These are phyloP conservation scores for Acer saccharum DNA, from an alignment of 345 rosid genomes.

Conservation along the genomic window DNA sequence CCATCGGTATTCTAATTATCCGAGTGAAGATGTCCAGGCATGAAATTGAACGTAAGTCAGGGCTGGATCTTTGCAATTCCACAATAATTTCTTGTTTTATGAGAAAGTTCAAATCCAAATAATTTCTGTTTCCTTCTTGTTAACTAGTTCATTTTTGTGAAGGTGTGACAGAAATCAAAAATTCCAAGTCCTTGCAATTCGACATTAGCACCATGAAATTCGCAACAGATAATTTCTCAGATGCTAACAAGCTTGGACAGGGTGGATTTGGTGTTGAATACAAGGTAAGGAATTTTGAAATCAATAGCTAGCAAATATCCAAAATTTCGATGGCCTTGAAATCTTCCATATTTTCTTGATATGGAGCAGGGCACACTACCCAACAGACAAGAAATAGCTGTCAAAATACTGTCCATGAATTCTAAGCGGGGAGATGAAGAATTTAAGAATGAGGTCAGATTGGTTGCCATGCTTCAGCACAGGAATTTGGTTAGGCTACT, in stretches of 20 bases:
- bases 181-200: constrained; percentile 11
- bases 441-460: constrained; percentile 37
- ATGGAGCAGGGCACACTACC: constrained; percentile 28
- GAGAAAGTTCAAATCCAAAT: not conserved
- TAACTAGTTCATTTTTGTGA: not conserved
- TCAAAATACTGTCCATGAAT: constrained; percentile 32
- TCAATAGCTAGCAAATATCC: not conserved
- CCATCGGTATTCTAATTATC: not conserved
- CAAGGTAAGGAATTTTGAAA: constrained; percentile 19
- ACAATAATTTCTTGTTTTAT: not conserved
- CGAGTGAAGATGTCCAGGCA: not conserved
- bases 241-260: constrained; percentile 33
- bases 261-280: constrained; percentile 55
- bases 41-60: not conserved
- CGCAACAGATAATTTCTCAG: constrained; percentile 41
- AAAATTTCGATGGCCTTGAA: not conserved
- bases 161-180: not conserved
- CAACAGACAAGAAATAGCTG: constrained; percentile 30
- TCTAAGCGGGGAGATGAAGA: constrained; percentile 38
- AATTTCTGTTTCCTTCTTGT: too few relatives aligned
- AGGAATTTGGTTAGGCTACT: constrained; percentile 37
- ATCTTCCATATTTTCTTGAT: not conserved
- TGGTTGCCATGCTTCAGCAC: constrained; percentile 43
- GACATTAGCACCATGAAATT: constrained; percentile 23
- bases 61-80: not conserved